A percentile compares a stretch with the other conserved stretches of the same genome.
These are phyloP conservation scores for Pseudogymnoascus destructans DNA, from an alignment of 2,329 filamentous ascomycete species.

Conservation along the genomic window DNA sequence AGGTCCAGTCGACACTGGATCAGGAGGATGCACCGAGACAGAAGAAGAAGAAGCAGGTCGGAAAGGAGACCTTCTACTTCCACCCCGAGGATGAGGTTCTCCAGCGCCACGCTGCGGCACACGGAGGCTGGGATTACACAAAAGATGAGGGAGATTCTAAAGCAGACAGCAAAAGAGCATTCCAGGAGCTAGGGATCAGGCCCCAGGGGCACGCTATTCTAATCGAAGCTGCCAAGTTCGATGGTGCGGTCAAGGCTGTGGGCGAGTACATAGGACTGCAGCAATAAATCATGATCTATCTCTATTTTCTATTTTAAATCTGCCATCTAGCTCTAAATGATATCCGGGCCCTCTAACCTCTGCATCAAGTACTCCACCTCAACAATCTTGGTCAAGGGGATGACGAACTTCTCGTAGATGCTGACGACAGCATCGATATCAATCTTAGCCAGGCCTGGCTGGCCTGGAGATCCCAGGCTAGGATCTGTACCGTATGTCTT, in stretches of 20 bases:
- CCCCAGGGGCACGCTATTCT: constrained; percentile 74
- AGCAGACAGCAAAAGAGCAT: constrained; percentile 85
- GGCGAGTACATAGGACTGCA: constrained; percentile 55
- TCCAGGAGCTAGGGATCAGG: constrained; percentile 84
- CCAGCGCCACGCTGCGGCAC: constrained; percentile 58
- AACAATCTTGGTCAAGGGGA: constrained; percentile 93
- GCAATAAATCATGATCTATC: constrained; percentile 26
- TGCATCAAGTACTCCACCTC: constrained; percentile 99
- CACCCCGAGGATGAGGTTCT: constrained; percentile 91
- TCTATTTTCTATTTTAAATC: constrained; percentile 9
- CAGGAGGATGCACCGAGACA: constrained; percentile 46
- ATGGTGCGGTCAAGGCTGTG: constrained; percentile 61
- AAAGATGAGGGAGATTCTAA: constrained; percentile 64
- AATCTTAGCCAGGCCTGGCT: constrained; percentile 59
- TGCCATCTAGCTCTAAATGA: constrained; percentile 7
- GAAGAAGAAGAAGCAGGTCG: constrained; percentile 53
- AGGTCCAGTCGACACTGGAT: constrained; percentile 71
- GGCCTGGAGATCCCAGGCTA: constrained; percentile 38
- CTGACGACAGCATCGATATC: constrained; percentile 80
- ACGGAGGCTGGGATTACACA: constrained; percentile 62
- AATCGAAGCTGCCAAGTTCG: constrained; percentile 69
- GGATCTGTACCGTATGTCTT: constrained; percentile 90
- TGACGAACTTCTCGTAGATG: constrained; percentile 88
- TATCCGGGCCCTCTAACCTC: constrained; percentile 43
- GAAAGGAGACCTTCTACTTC: constrained; percentile 67